A percentile compares a stretch with the other conserved stretches of the same genome.
Conservation (phyloP, 352 stramenopile species). For the Aphanomyces stellatus region DNA sequence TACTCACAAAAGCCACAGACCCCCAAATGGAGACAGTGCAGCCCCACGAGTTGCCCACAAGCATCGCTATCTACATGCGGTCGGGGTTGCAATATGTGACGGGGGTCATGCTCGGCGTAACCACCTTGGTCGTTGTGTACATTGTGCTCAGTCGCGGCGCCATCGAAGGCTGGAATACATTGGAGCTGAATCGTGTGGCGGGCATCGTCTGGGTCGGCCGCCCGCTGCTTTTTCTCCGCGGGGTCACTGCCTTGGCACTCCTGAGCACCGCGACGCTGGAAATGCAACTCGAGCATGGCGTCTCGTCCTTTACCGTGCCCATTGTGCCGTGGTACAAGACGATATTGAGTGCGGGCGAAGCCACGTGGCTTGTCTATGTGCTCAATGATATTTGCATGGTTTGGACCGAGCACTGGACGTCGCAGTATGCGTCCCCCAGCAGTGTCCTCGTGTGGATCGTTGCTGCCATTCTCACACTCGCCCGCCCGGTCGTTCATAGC, state of each 20-base stretch:
- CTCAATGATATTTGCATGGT: neutral
- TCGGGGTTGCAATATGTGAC: constrained; percentile 4
- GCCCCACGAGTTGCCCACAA: neutral
- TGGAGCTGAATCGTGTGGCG: constrained; percentile 6
- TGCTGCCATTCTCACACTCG: neutral
- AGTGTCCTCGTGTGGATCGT: neutral
- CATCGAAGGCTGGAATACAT: neutral
- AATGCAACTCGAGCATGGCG: neutral
- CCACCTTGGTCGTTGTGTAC: neutral
- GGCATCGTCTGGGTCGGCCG: constrained; percentile 14
- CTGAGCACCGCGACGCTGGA: neutral
- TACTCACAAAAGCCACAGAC: neutral
- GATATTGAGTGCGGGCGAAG: neutral
- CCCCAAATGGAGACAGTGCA: neutral
- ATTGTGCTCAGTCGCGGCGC: neutral
- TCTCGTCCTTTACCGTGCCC: neutral
- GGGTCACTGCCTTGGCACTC: neutral
- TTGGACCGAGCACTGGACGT: neutral
- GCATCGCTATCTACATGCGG: neutral
- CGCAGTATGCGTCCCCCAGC: neutral
- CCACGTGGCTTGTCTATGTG: neutral
- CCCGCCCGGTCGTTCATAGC: neutral
- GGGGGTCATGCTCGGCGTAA: neutral
- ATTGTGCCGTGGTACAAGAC: no score
- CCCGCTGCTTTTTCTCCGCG: neutral